Conservation (phyloP, 768 basidiomycete genomes). For the Lentinula raphanica region DNA sequence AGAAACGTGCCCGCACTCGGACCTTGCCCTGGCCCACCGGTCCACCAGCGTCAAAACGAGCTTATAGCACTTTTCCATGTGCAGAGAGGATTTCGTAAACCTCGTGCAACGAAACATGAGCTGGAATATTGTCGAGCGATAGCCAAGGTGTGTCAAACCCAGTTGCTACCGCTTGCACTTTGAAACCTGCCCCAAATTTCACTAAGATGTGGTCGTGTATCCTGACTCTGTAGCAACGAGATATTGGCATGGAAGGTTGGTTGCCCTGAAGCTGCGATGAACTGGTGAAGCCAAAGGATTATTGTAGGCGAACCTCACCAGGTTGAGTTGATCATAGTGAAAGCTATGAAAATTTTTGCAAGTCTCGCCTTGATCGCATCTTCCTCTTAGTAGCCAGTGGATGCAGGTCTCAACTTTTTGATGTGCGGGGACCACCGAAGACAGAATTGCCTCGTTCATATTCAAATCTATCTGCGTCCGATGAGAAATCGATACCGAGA, state of each 20-base stretch:
- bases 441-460: too few relatives aligned
- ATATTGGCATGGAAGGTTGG: slow-evolving; percentile 3
- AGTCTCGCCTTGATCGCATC: too few relatives aligned
- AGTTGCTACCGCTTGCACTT: slow-evolving; percentile 50
- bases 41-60: slow-evolving; percentile 18
- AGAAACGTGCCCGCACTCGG: slow-evolving; percentile 30
- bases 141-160: slow-evolving; percentile 69
- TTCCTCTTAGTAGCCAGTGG: too few relatives aligned
- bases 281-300: too few relatives aligned
- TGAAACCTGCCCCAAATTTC: slow-evolving; percentile 58
- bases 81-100: slow-evolving; percentile 35
- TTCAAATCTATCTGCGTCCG: too few relatives aligned
- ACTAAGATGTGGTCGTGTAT: slow-evolving; percentile 54
- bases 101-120: slow-evolving; percentile 22
- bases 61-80: not conserved
- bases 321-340: too few relatives aligned
- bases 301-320: too few relatives aligned
- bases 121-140: slow-evolving; percentile 46
- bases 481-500: too few relatives aligned
- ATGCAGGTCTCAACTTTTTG: too few relatives aligned
- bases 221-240: slow-evolving; percentile 21
- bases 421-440: too few relatives aligned
- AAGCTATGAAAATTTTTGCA: too few relatives aligned
- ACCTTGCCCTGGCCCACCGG: slow-evolving; percentile 24
- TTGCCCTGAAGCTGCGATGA: not conserved